These are phyloP conservation scores for Lepidium africanum DNA, from an alignment of 345 rosid species.

Conservation along the genomic window DNA sequence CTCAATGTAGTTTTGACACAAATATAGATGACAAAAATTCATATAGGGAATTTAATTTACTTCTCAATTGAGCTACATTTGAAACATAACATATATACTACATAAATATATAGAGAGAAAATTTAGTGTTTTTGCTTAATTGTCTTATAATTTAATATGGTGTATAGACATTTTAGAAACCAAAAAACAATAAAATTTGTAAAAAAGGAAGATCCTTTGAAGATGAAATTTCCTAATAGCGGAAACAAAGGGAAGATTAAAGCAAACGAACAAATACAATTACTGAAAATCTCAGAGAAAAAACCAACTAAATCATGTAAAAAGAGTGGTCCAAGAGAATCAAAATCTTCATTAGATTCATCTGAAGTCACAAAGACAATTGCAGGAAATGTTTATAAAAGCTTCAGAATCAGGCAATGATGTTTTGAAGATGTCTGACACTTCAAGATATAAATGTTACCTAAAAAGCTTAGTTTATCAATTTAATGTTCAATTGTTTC, in stretches of 20 bases:
- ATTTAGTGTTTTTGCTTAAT: too few species aligned
- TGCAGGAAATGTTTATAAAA: conserved; percentile 16
- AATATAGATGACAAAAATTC: too few species aligned
- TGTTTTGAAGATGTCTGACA: conserved; percentile 26
- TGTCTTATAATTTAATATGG: too few species aligned
- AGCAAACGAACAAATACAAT: background rate
- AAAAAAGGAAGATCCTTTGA: background rate
- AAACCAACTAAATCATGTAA: background rate
- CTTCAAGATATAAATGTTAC: conserved; percentile 22
- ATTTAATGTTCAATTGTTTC: background rate
- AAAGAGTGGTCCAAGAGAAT: background rate
- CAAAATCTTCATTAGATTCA: background rate
- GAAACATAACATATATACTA: too few species aligned
- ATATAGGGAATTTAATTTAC: too few species aligned
- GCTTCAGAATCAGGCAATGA: conserved; percentile 29
- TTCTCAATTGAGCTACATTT: too few species aligned
- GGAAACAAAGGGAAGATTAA: background rate
- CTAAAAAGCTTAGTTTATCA: conserved; percentile 16
- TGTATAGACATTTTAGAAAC: too few species aligned
- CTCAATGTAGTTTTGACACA: conserved; percentile 6
- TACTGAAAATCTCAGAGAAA: conserved; percentile 8
- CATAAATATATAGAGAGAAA: too few species aligned
- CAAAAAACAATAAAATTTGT: too few species aligned
- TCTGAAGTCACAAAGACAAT: background rate
- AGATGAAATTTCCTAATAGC: background rate